Evolutionary conservation across 306 rosid genomes (phyloP).

Genomic region (Malus asiatica): DNA sequence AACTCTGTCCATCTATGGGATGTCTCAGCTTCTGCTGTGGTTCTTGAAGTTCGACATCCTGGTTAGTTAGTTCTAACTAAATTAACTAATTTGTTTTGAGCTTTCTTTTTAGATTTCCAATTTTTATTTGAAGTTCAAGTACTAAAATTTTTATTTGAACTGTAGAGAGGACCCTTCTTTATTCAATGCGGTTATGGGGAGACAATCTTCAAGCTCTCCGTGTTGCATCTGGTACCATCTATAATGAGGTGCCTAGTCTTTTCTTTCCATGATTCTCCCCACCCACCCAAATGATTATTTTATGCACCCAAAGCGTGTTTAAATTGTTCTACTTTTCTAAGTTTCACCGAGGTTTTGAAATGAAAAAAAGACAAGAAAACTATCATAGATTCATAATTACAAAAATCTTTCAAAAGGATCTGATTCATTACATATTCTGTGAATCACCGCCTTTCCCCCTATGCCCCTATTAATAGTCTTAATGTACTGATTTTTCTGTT

Average conservation of each 20-base stretch:
- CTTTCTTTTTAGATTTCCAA: not conserved
- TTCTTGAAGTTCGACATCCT: conserved; percentile 72
- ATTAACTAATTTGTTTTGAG: not conserved
- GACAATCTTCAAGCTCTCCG: conserved; percentile 64
- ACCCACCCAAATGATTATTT: not conserved
- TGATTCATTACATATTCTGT: not conserved
- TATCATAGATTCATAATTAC: no score
- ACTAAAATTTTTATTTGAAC: not conserved
- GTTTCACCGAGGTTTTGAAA: no score
- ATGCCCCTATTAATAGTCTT: not conserved
- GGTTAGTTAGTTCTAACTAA: conserved; percentile 51
- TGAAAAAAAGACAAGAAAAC: no score
- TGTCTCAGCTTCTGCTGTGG: conserved; percentile 30
- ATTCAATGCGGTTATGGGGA: conserved; percentile 96
- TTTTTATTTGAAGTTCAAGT: not conserved
- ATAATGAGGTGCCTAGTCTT: conserved; percentile 62
- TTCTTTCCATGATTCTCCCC: not conserved
- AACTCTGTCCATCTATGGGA: conserved; percentile 90
- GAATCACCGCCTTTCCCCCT: not conserved
- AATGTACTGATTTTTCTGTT: not conserved
- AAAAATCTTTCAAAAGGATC: not conserved
- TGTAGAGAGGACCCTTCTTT: conserved; percentile 73
- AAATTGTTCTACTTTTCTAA: no score
- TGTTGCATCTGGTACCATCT: conserved; percentile 88
- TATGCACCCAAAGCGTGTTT: not conserved